A percentile compares a stretch with the other conserved stretches of the same genome.
These are phyloP conservation scores for Teratosphaeria nubilosa DNA, from an alignment of 2,329 filamentous ascomycete species.

Conservation along the genomic window DNA sequence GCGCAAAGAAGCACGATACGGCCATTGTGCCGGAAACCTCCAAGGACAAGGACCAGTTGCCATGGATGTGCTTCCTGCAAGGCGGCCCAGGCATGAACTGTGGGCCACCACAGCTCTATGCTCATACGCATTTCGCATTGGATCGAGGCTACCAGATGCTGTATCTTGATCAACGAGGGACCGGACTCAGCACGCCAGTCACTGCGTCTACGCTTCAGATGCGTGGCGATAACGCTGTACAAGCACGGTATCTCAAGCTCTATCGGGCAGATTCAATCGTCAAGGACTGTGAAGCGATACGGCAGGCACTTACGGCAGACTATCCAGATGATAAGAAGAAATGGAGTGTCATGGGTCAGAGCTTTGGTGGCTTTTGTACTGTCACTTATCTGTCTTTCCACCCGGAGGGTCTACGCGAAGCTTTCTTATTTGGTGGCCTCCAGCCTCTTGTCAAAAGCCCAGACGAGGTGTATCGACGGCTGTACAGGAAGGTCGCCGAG, in stretches of 20 bases:
- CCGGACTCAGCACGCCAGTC: constrained; percentile 73
- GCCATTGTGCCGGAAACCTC: constrained; percentile 35
- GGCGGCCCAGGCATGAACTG: constrained; percentile 79
- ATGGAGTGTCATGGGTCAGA: constrained; percentile 85
- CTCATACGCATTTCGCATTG: constrained; percentile 60
- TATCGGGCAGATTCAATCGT: constrained; percentile 90
- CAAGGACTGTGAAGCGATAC: constrained; percentile 76
- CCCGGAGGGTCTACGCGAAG: constrained; percentile 66
- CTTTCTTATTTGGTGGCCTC: constrained; percentile 75
- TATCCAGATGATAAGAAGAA: constrained; percentile 60
- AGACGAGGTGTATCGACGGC: constrained; percentile 64
- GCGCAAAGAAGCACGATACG: constrained; percentile 58
- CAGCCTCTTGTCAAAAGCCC: constrained; percentile 62
- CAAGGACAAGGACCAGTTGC: constrained; percentile 39
- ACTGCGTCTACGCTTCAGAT: constrained; percentile 60
- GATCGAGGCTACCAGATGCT: constrained; percentile 74
- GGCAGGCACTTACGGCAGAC: constrained; percentile 60
- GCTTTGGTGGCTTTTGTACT: constrained; percentile 80
- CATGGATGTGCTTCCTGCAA: constrained; percentile 63
- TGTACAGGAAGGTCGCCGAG: constrained; percentile 57
- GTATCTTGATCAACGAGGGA: constrained; percentile 83
- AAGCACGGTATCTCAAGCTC: constrained; percentile 69
- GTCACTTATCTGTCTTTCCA: constrained; percentile 75
- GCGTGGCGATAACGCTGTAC: constrained; percentile 52
- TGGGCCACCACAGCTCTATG: constrained; percentile 60